Base-by-base conservation (phyloP, 805 yeast species). In the Hyphopichia homilentoma region DNA sequence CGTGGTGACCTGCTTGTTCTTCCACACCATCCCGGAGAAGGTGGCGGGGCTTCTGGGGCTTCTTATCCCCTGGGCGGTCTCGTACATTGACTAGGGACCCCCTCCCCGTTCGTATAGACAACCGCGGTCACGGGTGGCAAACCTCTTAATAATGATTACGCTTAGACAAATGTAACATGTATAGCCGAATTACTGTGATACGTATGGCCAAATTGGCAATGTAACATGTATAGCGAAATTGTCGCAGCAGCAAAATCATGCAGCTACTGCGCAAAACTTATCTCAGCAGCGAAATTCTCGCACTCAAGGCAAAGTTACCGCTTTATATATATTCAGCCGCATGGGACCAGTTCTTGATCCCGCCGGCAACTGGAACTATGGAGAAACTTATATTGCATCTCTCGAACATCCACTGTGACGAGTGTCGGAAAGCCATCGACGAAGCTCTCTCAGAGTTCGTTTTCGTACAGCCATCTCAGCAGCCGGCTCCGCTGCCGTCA, bases 351-450 rank as follows among this genome's bases (percentile, higher is more conserved):
- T n/a, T n/a, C n/a, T n/a, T n/a, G n/a, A n/a, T n/a, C n/a, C n/a
- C n/a, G n/a, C n/a, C n/a, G n/a, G n/a, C n/a, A n/a, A n/a, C 21
- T 5, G 16, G 6, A 20, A 22, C 11, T 20, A 55, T 57, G 57
- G 52, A 54, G 25, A 48, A 41, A 30, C 39, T 54, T 27, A 38
- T 33, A 15, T 21, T 51, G 15, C 35, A 34, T 14, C 41, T 77
- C 23, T 60, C 57, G 3, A 78, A 79, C 40, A 61, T 78, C 23
- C 84, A 78, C 47, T 79, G 84, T 45, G 58, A 56, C 3, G 71
- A 70, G 23, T 79, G 84, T 45, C 72, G 67, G 38, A 40, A 41
- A 3, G 50, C 65, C 8, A 59, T 78, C 14, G 41, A 43, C 12
- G 33, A 41, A 5, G 38, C 54, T 1, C 36, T 74, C 9, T 29